Base-by-base conservation (phyloP, 306 rosid genomes). In the Rosa chinensis region DNA sequence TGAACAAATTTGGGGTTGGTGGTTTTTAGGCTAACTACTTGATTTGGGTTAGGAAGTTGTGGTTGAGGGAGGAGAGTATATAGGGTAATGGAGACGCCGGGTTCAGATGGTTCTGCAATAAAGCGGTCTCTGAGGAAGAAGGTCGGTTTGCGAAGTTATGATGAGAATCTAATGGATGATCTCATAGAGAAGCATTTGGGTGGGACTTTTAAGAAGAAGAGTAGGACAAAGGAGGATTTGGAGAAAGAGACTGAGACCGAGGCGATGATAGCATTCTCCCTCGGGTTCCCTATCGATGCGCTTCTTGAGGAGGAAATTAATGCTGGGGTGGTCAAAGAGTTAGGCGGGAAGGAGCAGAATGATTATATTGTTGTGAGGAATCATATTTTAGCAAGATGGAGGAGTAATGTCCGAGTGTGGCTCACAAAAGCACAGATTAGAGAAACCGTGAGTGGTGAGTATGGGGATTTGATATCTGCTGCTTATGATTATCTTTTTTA, bases 341-440 rank as follows among this genome's bases (percentile, higher is more conserved):
- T 95, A 84, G 96, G 98, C 44, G 99, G 98, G 75, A 88, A 88
- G 83, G 98, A 92, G 87, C 99, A 90, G 85, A 95, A 95, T 79
- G 97, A 93, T 83, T 95, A 95, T 49, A 90, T 93, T 59, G 98
- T 92, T 58, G 87, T 95, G 68, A 91, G 99, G 85, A 95, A 92
- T 86, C 99, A 95, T 80, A 90, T 95, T 79, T 84, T 95, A 58
- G 89, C 97, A 4, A 79, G 85, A n/a, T 95, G 99, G 99, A 88
- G 99, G 81, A 84, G 81, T 47, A 93, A 93, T 78, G 98, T 95
- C 18, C 79, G 86, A 87, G 68, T 82, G 25, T 95, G 98, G 97
- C 88, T 95, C 63, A 85, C 92, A 1, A 91, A 88, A 75, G 94
- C 92, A 6, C 89, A 90, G 81, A 80, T 95, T 56, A 85, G 81